A percentile compares a stretch with the other conserved stretches of the same genome.
These are phyloP conservation scores for Pterulicium gracile DNA, from an alignment of 1,284 basidiomycete genomes.

Conservation along the genomic window DNA sequence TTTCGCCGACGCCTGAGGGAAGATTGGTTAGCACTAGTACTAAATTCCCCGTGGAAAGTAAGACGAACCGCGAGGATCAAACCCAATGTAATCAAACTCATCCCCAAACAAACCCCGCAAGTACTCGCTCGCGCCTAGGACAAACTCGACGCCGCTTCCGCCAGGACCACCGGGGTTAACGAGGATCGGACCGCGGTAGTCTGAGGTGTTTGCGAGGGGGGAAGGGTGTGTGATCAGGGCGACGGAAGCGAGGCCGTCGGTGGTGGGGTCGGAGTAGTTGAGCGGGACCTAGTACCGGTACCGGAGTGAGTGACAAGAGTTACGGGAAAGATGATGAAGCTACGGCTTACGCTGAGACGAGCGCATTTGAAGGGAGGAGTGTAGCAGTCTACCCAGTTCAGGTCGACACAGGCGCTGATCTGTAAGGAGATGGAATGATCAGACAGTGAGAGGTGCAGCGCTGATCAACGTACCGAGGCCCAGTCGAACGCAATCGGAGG, in stretches of 20 bases:
- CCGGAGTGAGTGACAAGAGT: too few species aligned
- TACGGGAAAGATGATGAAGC: too few species aligned
- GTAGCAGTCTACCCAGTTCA: conserved; percentile 1
- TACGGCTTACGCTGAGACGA: neutral
- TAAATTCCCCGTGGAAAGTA: neutral
- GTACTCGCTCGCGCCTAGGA: neutral
- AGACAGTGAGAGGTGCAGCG: too few species aligned
- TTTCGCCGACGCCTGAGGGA: neutral
- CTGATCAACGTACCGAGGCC: too few species aligned
- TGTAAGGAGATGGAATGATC: too few species aligned
- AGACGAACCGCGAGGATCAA: conserved; percentile 3
- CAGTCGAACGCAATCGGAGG: too few species aligned
- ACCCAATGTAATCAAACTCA: neutral
- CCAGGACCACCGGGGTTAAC: conserved; percentile 1
- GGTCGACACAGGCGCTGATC: neutral
- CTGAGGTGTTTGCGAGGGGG: conserved; percentile 9
- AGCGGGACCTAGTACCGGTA: conserved; percentile 27
- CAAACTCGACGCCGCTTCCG: neutral
- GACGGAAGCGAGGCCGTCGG: conserved; percentile 21
- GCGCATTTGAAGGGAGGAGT: neutral
- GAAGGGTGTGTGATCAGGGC: conserved; percentile 24
- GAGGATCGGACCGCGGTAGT: neutral
- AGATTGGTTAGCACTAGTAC: neutral
- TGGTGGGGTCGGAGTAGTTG: conserved; percentile 22
- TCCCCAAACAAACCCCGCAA: neutral